These are phyloP conservation scores for Herpotrichia juniperi DNA, from an alignment of 2,329 filamentous ascomycete species.

Conservation along the genomic window DNA sequence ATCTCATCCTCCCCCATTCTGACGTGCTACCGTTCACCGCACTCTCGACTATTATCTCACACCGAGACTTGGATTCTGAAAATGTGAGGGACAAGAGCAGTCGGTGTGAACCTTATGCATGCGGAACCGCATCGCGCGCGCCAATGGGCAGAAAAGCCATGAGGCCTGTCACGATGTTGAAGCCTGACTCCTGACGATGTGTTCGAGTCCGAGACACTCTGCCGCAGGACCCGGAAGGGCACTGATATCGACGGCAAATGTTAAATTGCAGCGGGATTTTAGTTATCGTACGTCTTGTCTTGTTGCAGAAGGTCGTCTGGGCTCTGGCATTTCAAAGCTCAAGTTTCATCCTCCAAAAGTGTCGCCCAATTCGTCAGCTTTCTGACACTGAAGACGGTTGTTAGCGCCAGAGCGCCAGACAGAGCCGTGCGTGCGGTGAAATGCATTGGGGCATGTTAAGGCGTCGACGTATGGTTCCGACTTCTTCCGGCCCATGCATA, in stretches of 20 bases:
- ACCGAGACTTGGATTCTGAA: slow-evolving; percentile 1
- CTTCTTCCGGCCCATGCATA: slow-evolving; percentile 17
- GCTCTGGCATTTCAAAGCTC: too few relatives aligned
- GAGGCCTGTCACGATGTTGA: neutral
- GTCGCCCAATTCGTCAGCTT: neutral
- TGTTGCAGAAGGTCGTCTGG: slow-evolving; percentile 13
- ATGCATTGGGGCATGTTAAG: neutral
- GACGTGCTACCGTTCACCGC: neutral
- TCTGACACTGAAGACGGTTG: too few relatives aligned
- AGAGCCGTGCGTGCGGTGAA: slow-evolving; percentile 10
- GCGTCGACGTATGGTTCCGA: slow-evolving; percentile 11
- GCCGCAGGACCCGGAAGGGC: slow-evolving; percentile 17
- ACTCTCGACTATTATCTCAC: slow-evolving; percentile 1
- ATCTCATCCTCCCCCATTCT: neutral
- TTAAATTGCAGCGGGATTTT: slow-evolving; percentile 21
- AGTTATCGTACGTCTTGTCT: slow-evolving; percentile 19
- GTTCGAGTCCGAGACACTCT: slow-evolving; percentile 21
- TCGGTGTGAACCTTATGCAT: slow-evolving; percentile 20
- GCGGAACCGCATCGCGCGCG: slow-evolving; percentile 1
- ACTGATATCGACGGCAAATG: slow-evolving; percentile 18
- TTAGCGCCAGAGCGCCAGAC: slow-evolving; percentile 5
- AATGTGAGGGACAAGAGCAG: slow-evolving; percentile 10
- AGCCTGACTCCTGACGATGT: neutral
- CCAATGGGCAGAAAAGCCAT: neutral
- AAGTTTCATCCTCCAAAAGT: too few relatives aligned